phyloP scores from a whole-genome alignment of 768 basidiomycete species.

The Suillus decipiens region DNA sequence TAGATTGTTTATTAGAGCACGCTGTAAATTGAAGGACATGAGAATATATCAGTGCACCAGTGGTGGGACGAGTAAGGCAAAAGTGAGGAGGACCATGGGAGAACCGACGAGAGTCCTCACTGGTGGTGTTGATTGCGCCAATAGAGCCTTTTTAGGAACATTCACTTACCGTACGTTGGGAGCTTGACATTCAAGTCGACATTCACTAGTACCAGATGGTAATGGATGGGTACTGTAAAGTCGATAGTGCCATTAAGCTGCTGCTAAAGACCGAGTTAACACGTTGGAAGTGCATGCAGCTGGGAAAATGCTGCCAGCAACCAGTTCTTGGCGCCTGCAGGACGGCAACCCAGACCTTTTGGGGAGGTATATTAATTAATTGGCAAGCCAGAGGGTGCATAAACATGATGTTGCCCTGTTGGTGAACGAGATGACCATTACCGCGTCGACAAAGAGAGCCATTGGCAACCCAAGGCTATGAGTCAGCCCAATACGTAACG shows the following conservation, averaged over 20 bases:
- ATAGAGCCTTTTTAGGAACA: too few species aligned
- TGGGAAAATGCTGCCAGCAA: background rate
- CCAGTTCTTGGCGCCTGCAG: background rate
- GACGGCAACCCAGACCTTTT: background rate
- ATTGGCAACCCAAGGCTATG: background rate
- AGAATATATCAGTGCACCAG: background rate
- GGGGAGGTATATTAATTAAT: background rate
- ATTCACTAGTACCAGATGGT: background rate
- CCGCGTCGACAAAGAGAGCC: background rate
- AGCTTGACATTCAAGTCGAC: background rate
- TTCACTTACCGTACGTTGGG: background rate
- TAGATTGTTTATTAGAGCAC: background rate
- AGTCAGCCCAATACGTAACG: background rate
- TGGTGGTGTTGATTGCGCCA: too few species aligned
- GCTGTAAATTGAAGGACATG: conserved; percentile 11
- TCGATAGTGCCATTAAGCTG: background rate
- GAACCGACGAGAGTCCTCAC: too few species aligned
- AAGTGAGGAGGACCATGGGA: background rate
- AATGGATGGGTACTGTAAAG: background rate
- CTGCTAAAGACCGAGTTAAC: background rate
- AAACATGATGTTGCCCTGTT: background rate
- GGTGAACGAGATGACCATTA: background rate
- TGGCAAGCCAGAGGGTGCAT: background rate
- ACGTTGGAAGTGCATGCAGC: background rate
- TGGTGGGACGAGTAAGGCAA: background rate